These are phyloP conservation scores for Candida sphagnicola DNA, from an alignment of 805 yeast genomes.

Conservation along the genomic window DNA sequence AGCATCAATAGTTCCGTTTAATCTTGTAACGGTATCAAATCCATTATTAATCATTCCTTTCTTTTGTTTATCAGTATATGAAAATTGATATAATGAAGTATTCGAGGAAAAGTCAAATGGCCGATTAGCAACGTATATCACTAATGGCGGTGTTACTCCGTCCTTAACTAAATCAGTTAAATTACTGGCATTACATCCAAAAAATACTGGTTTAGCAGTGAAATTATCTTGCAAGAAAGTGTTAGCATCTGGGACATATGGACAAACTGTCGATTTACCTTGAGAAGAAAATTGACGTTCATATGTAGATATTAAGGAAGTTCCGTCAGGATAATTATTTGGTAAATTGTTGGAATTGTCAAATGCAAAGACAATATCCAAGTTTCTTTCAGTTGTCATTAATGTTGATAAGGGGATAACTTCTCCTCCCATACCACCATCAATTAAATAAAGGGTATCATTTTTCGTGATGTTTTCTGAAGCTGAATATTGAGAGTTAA, in stretches of 20 bases:
- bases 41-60: conserved; percentile 36
- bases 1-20: conserved; percentile 32
- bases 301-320: conserved; percentile 27
- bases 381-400: conserved; percentile 27
- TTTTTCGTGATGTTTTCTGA: conserved; percentile 22
- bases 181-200: conserved; percentile 38
- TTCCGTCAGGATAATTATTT: conserved; percentile 33
- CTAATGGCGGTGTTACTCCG: conserved; percentile 35
- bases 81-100: conserved; percentile 29
- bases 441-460: conserved; percentile 33
- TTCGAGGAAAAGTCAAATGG: conserved; percentile 32
- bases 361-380: conserved; percentile 36
- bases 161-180: conserved; percentile 33
- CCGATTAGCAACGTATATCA: conserved; percentile 36
- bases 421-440: conserved; percentile 40
- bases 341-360: conserved; percentile 28
- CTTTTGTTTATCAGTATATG: conserved; percentile 32
- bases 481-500: conserved; percentile 22
- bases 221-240: conserved; percentile 30
- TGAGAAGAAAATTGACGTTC: conserved; percentile 30
- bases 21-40: conserved; percentile 27
- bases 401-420: conserved; percentile 30
- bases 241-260: conserved; percentile 32
- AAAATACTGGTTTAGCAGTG: conserved; percentile 38
- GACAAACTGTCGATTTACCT: conserved; percentile 29